phyloP scores from a whole-genome alignment of 2,329 filamentous ascomycete genomes.

The Colletotrichum sp. region DNA sequence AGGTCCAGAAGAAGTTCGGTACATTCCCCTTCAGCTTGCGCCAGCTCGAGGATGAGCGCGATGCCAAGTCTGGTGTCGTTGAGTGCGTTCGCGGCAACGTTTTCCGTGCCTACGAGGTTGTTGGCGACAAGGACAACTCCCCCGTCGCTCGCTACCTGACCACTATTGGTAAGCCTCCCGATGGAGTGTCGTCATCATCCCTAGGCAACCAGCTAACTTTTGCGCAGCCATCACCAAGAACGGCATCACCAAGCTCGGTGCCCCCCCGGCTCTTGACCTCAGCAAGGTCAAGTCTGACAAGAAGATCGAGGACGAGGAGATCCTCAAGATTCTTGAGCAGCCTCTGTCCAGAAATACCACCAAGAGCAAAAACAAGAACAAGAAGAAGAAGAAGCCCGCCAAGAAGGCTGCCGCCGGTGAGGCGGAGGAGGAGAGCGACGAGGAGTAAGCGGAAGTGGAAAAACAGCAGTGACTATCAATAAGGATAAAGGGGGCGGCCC shows the following conservation, averaged over 20 bases:
- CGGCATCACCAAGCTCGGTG: conserved; percentile 85
- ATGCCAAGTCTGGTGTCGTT: conserved; percentile 93
- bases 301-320: conserved; percentile 96
- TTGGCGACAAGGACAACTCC: conserved; percentile 88
- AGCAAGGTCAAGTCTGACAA: conserved; percentile 92
- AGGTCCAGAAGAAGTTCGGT: conserved; percentile 96
- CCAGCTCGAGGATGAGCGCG: conserved; percentile 95
- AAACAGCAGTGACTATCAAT: conserved; percentile 13
- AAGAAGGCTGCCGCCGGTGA: conserved; percentile 47
- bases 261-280: conserved; percentile 76
- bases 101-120: conserved; percentile 93
- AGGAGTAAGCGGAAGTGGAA: conserved; percentile 30
- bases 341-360: conserved; percentile 86
- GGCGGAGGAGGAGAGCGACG: conserved; percentile 37
- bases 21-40: conserved; percentile 97
- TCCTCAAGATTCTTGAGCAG: conserved; percentile 92
- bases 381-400: conserved; percentile 71
- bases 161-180: conserved; percentile 78
- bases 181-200: conserved; percentile 24
- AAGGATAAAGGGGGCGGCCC: conserved; percentile 8
- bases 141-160: conserved; percentile 87
- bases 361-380: conserved; percentile 86
- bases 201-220: neutral
- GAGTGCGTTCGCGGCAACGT: conserved; percentile 95
- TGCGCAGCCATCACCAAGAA: conserved; percentile 92